phyloP scores from a whole-genome alignment of 192 early-diverging fungal genomes.

The Podila verticillata region DNA sequence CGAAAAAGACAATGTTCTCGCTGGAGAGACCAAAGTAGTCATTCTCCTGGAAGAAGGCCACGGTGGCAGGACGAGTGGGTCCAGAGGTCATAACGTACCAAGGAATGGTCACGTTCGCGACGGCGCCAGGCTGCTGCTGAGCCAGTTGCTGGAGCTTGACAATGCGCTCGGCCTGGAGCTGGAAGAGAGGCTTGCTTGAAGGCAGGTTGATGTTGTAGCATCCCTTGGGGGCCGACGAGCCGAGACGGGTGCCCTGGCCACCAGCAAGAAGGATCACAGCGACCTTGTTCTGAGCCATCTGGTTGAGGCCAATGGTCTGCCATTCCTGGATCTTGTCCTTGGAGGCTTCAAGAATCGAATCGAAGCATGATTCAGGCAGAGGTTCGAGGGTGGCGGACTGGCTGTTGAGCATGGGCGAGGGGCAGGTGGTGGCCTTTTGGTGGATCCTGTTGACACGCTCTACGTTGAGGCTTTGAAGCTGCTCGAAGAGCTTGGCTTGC shows the following conservation, averaged over 20 bases:
- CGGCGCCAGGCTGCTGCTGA: conserved; percentile 37
- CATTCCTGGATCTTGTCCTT: conserved; percentile 69
- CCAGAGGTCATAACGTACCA: conserved; percentile 99
- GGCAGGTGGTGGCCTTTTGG: conserved; percentile 70
- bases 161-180: conserved; percentile 95
- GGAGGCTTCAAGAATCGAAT: conserved; percentile 66
- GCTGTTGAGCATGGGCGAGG: conserved; percentile 51
- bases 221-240: conserved; percentile 87
- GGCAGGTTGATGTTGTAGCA: conserved; percentile 95
- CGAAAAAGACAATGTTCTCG: conserved; percentile 93
- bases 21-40: conserved; percentile 88
- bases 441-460: conserved; percentile 86
- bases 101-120: conserved; percentile 77
- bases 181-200: conserved; percentile 89
- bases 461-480: conserved; percentile 81
- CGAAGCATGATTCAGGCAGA: conserved; percentile 75
- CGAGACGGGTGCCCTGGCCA: conserved; percentile 88
- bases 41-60: conserved; percentile 79
- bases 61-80: conserved; percentile 86
- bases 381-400: conserved; percentile 68
- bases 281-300: conserved; percentile 90
- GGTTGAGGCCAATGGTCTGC: conserved; percentile 76
- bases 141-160: conserved; percentile 80
- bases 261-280: conserved; percentile 95
- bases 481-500: conserved; percentile 66